Percentiles rank a stretch among this genome's conserved stretches.
phyloP scores from a whole-genome alignment of 495 filamentous ascomycete species.

The Xylaria flabelliformis region DNA sequence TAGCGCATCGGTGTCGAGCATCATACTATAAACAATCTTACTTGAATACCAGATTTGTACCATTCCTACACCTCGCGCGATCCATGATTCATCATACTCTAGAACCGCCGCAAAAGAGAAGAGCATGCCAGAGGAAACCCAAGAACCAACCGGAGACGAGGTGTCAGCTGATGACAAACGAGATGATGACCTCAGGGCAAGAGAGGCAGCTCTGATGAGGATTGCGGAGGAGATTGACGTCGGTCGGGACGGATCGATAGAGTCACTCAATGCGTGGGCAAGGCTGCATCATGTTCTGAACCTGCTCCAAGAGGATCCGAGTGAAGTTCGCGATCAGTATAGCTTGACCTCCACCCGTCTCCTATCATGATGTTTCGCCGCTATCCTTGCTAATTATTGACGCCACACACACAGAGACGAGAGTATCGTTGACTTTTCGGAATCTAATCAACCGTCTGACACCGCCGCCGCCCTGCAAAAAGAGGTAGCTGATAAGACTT shows the following conservation, averaged over 20 bases:
- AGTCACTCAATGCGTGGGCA: not conserved
- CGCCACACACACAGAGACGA: not conserved
- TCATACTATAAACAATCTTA: not conserved
- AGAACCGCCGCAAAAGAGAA: not conserved
- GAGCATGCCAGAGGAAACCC: not conserved
- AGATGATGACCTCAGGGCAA: not conserved
- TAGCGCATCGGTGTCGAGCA: not conserved
- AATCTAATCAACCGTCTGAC: not conserved
- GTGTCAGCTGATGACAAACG: not conserved
- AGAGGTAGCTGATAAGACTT: not conserved
- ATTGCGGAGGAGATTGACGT: not conserved
- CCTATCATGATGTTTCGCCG: not conserved
- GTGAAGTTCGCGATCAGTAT: not conserved
- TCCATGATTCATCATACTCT: not conserved
- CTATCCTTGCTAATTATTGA: not conserved
- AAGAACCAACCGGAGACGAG: not conserved
- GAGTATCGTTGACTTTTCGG: not conserved
- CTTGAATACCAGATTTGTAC: not conserved
- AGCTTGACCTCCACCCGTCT: not conserved
- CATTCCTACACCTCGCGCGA: not conserved
- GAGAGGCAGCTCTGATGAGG: not conserved
- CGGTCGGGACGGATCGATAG: not conserved
- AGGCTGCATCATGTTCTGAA: not conserved
- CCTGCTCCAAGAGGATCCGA: not conserved
- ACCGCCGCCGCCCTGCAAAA: not conserved